Evolutionary conservation across 108 stramenopile species (phyloP), one percentile per base, ranked within the genome.

Genomic region (Craspedostauros australis): DNA sequence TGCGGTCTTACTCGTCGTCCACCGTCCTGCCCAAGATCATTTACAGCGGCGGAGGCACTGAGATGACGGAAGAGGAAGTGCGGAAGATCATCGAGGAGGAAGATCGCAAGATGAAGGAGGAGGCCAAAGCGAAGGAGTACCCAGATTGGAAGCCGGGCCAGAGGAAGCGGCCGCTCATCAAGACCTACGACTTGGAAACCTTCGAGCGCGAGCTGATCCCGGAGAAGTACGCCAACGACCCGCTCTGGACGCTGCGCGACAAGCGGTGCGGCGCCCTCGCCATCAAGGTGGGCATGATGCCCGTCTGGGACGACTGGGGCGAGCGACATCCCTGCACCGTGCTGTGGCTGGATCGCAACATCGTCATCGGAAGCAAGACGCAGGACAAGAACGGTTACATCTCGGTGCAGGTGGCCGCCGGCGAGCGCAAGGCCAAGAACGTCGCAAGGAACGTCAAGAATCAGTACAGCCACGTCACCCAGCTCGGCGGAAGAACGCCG

Each of bases 241-340:
- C 64, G 18, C 44, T 57, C 29, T 91, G 89, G 89, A 85, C 83
- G 4, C 47, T 82, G 7, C 60, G 80, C 0, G 82, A 92, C 51
- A 86, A 77, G 38, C 84, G 91, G 21, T 86, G 86, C 55, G 98
- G 95, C 2, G 89, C 89, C 12, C 44, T 98, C 53, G 95, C 71
- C 11, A 84, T 98, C 50, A 99, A 99, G 57, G 85, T 97, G 22
- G 99, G 99, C 2, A 98, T 96, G 96, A 75, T 97, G 76, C 88
- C 93, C 15, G 60, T 96, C 8, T 99, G 94, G 84, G 98, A 99
- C 59, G 73, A 64, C 12, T 98, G 95, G 94, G 99, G 99, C 0
- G 82, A 79, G 36, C 85, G 96, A 0, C 88, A 94, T 62, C 79
- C 97, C 0, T 81, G 89, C 38, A 99, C 98, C 0, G 89, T 96